These are phyloP conservation scores for Diddensiella caesifluorescens DNA, from an alignment of 805 yeast species.

Conservation along the genomic window DNA sequence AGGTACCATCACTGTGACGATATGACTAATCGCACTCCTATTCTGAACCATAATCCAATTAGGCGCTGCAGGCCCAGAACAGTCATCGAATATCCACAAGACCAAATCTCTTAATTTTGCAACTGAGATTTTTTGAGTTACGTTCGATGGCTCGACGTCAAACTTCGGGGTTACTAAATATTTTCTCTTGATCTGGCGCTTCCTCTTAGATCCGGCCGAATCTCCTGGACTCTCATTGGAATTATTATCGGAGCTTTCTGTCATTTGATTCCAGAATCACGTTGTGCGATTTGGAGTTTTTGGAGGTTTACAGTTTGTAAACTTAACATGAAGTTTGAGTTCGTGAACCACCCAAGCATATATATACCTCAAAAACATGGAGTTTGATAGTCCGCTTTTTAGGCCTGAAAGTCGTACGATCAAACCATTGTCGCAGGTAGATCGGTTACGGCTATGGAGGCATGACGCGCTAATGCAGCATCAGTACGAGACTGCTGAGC, in stretches of 20 bases:
- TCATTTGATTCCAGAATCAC: too few species aligned
- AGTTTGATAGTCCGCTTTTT: too few species aligned
- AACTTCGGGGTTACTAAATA: constrained; percentile 11
- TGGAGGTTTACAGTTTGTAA: too few species aligned
- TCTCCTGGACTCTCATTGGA: not conserved
- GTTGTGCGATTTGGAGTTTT: too few species aligned
- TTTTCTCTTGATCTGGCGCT: constrained; percentile 9
- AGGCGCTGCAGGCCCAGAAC: constrained; percentile 36
- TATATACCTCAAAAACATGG: too few species aligned
- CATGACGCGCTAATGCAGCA: constrained; percentile 92
- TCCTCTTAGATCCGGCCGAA: constrained; percentile 9
- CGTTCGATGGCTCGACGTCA: constrained; percentile 5
- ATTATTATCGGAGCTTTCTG: not conserved
- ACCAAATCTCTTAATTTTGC: constrained; percentile 45
- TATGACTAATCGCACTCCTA: constrained; percentile 43
- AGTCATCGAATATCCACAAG: constrained; percentile 39
- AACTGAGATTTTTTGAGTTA: constrained; percentile 21
- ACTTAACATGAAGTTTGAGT: too few species aligned
- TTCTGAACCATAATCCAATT: constrained; percentile 48
- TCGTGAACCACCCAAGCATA: too few species aligned
- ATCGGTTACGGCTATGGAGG: constrained; percentile 82
- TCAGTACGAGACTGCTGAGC: constrained; percentile 83
- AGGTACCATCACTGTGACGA: constrained; percentile 57
- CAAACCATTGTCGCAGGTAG: constrained; percentile 66
- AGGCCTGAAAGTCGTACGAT: constrained; percentile 8